These are phyloP conservation scores for Crithidia mellificae DNA, from an alignment of 208 protist species.

Conservation along the genomic window DNA sequence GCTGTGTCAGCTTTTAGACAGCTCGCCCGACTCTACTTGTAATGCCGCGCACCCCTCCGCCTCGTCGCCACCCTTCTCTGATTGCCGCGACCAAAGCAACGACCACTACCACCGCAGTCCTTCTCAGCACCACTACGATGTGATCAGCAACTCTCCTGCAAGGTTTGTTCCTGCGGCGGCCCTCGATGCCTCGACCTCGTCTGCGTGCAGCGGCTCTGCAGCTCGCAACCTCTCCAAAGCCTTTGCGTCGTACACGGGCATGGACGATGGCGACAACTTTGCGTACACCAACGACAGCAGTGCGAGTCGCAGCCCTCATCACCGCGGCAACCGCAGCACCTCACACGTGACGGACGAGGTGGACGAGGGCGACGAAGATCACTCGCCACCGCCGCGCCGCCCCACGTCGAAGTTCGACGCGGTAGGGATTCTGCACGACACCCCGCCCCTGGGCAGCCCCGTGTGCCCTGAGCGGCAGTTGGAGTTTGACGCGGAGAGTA, in stretches of 20 bases:
- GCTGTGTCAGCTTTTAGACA: no score
- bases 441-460: neutral
- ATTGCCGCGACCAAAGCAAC: no score
- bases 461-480: slow-evolving; percentile 8
- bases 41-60: no score
- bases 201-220: neutral
- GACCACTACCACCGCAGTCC: no score
- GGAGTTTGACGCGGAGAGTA: neutral
- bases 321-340: no score
- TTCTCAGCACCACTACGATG: neutral
- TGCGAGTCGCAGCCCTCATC: no score
- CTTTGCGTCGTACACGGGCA: neutral
- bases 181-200: neutral
- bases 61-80: no score
- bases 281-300: no score
- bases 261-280: neutral
- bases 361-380: neutral
- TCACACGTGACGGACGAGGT: neutral
- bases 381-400: slow-evolving; percentile 9
- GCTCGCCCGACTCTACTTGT: no score
- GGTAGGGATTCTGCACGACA: neutral
- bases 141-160: neutral
- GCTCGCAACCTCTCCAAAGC: slow-evolving; percentile 5
- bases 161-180: no score
- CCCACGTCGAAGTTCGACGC: neutral